Evolutionary conservation across 2,329 filamentous ascomycete species (phyloP).

Genomic region (Colletotrichum sp.): DNA sequence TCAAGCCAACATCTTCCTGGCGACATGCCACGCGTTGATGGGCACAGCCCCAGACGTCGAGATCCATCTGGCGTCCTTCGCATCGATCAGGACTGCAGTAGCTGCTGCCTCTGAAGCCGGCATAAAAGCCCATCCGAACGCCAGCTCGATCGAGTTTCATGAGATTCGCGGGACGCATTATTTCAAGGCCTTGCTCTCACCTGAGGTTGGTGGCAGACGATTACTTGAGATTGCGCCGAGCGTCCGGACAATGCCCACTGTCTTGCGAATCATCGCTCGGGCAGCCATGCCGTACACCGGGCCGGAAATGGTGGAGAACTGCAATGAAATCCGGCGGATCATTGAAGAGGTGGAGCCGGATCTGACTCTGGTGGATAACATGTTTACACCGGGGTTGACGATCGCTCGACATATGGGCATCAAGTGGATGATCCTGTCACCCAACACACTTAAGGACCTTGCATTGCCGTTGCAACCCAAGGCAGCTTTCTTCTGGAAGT

Average conservation of each 20-base stretch:
- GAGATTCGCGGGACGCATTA: neutral
- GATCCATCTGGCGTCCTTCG: slow-evolving; percentile 18
- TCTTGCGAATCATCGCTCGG: neutral
- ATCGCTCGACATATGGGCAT: neutral
- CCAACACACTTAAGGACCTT: neutral
- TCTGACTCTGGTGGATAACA: slow-evolving; percentile 11
- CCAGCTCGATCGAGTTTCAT: neutral
- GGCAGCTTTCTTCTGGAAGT: slow-evolving; percentile 36
- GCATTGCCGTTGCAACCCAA: neutral
- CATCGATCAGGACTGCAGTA: neutral
- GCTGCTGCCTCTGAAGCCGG: neutral
- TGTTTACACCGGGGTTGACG: slow-evolving; percentile 14
- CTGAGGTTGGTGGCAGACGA: neutral
- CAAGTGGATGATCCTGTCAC: neutral
- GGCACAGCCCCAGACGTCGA: neutral
- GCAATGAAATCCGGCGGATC: neutral
- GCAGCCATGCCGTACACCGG: slow-evolving; percentile 9
- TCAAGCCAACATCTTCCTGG: slow-evolving; percentile 29
- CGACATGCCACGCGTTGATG: slow-evolving; percentile 23
- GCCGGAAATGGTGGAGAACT: neutral
- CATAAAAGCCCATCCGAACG: neutral
- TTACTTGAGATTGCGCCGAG: neutral
- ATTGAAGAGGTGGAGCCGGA: slow-evolving; percentile 7
- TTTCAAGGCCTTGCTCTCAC: slow-evolving; percentile 1
- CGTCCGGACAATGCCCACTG: neutral